Evolutionary conservation across 345 rosid genomes (phyloP), one percentile per base, ranked within the genome.

Genomic region (Citrus trifoliata): DNA sequence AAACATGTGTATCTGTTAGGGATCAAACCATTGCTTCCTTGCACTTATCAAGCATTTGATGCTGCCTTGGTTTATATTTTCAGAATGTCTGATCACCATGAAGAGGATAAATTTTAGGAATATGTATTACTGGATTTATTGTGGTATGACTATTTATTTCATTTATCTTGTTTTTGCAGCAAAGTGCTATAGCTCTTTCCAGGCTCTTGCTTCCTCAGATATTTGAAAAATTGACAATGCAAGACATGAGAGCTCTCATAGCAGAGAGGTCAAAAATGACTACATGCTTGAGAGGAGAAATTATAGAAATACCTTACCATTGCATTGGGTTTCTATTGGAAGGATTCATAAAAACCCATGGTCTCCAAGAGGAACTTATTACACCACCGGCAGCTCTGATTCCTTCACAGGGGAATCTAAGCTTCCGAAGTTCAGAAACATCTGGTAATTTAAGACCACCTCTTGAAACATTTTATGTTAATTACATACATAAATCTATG

Each of bases 191-290:
- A 63, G 62, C 85, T 67, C 92, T 96, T 77, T 87, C 91, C 58
- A 94, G 91, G 84, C 84, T 93, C 68, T 82, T 96, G 83, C 91
- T 89, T 88, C 99, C 99, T 80, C 97, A 87, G 82, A 81, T 89
- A 79, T 96, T 96, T 81, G 98, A 96, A 80, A 90, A 88, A 74
- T 80, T 94, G 85, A 72, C 91, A 53, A 80, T 91, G 97, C 95
- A 88, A 80, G 98, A 94, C 68, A 66, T 93, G 78, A 90, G 99
- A 86, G 89, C 89, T 40, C 88, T 93, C 79, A 90, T 90, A 21
- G 87, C 90, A 5, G 92, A 92, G 83, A 88, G 90, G 81, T 93
- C 98, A 40, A 76, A 4, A 42, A 83, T 89, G 90, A 86, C 79
- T 30, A 88, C 80, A n/a, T 88, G 87, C 78, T 74, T 89, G 12